Evolutionary conservation across 73 alveolate genomes (phyloP).

Genomic region (Paramecium primaurelia): DNA sequence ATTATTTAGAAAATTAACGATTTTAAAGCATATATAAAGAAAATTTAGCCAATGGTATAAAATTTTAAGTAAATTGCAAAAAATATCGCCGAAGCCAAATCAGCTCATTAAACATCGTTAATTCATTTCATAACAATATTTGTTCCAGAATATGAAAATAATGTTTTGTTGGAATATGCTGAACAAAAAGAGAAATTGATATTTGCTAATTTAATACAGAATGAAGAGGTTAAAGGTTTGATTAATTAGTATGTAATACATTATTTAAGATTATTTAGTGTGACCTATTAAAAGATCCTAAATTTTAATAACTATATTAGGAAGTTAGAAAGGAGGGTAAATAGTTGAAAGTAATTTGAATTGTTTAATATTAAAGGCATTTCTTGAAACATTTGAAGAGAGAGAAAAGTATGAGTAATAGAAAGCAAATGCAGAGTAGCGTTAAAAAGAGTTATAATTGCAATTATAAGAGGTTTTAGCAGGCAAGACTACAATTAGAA

Average conservation of each 20-base stretch:
- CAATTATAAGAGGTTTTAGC: conserved; percentile 22
- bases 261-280: background rate
- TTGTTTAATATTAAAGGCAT: background rate
- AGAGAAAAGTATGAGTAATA: conserved; percentile 7
- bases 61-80: background rate
- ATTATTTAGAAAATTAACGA: background rate
- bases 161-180: background rate
- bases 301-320: background rate
- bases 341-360: background rate
- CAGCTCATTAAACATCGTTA: background rate
- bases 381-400: background rate
- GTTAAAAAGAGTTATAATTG: background rate
- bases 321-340: conserved; percentile 34
- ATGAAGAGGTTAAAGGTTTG: background rate
- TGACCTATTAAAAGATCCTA: background rate
- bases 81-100: background rate
- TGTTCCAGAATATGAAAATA: background rate
- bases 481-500: conserved; percentile 3
- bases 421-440: background rate
- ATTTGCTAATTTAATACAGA: background rate
- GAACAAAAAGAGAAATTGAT: background rate
- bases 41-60: background rate
- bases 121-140: background rate
- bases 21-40: background rate
- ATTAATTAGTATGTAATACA: background rate